These are phyloP conservation scores for Salicornia ramosissima DNA, from an alignment of 148 eudicot genomes.

Conservation along the genomic window DNA sequence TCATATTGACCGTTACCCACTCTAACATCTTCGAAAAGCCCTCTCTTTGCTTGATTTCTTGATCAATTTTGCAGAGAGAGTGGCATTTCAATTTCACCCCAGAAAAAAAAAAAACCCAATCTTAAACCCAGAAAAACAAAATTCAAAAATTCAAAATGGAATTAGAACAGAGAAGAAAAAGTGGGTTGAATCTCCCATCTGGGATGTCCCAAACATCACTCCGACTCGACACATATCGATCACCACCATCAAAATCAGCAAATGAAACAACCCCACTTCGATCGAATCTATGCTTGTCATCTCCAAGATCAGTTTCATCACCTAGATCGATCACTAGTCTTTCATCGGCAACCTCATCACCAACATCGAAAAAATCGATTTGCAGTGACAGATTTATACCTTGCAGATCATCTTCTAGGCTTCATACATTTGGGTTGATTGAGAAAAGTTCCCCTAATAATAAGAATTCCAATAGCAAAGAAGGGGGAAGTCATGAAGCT, in stretches of 20 bases:
- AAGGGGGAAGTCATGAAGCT: constrained; percentile 56
- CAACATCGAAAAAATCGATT: constrained; percentile 36
- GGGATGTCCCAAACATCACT: constrained; percentile 66
- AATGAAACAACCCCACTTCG: constrained; percentile 21
- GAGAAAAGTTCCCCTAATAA: constrained; percentile 55
- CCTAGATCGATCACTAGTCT: constrained; percentile 77
- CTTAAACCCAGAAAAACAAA: not conserved
- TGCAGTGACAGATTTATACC: constrained; percentile 97
- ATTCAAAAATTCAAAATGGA: constrained; percentile 45
- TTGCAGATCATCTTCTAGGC: constrained; percentile 87
- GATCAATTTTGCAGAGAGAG: no score
- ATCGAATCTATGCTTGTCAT: constrained; percentile 29
- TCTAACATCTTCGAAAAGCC: constrained; percentile 9
- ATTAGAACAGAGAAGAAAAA: constrained; percentile 55
- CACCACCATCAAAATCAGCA: constrained; percentile 21
- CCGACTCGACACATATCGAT: constrained; percentile 38
- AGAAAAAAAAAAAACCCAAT: not conserved
- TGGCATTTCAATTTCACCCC: not conserved
- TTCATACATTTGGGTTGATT: constrained; percentile 69
- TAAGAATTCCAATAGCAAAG: constrained; percentile 24
- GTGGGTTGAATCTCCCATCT: constrained; percentile 80
- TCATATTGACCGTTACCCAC: constrained; percentile 15
- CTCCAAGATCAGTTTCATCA: constrained; percentile 59
- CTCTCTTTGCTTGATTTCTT: constrained; percentile 8
- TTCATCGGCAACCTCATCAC: constrained; percentile 35